phyloP scores from a whole-genome alignment of 768 basidiomycete genomes.

The Rhodosporidiobolus odoratus region DNA sequence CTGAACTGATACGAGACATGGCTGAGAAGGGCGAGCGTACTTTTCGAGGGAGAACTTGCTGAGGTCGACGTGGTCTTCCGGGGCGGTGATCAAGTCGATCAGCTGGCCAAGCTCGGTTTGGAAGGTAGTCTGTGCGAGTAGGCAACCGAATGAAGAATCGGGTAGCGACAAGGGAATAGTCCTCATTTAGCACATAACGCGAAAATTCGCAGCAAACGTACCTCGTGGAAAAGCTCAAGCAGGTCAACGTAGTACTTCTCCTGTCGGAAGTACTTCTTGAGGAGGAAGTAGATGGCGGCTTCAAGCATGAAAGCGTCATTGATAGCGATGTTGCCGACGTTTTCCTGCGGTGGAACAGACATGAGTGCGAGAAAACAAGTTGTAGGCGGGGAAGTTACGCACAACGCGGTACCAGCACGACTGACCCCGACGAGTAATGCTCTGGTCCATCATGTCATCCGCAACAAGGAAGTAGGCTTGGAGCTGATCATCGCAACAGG shows the following conservation, averaged over 20 bases:
- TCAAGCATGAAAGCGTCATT: conserved; percentile 97
- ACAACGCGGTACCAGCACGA: conserved; percentile 84
- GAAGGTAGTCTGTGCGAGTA: conserved; percentile 55
- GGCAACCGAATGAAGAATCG: neutral
- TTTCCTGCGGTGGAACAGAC: conserved; percentile 38
- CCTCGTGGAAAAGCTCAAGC: conserved; percentile 85
- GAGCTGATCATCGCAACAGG: conserved; percentile 53
- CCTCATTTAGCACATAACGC: no score
- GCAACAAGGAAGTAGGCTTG: conserved; percentile 97
- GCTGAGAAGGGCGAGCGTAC: conserved; percentile 48
- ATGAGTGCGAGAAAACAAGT: neutral
- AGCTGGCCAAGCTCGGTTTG: conserved; percentile 95
- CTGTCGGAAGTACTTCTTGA: conserved; percentile 76
- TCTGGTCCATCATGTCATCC: conserved; percentile 96
- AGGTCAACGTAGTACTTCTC: conserved; percentile 82
- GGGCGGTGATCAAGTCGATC: conserved; percentile 90
- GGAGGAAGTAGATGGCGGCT: conserved; percentile 80
- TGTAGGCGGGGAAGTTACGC: conserved; percentile 28
- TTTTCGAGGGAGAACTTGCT: conserved; percentile 79
- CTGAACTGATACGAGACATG: neutral
- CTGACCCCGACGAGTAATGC: conserved; percentile 86
- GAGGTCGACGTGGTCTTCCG: conserved; percentile 81
- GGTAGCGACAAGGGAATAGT: neutral
- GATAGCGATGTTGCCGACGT: conserved; percentile 77
- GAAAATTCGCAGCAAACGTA: conserved; percentile 36